Base-by-base conservation (phyloP, 805 yeast genomes). In the Yueomyces sp. region DNA sequence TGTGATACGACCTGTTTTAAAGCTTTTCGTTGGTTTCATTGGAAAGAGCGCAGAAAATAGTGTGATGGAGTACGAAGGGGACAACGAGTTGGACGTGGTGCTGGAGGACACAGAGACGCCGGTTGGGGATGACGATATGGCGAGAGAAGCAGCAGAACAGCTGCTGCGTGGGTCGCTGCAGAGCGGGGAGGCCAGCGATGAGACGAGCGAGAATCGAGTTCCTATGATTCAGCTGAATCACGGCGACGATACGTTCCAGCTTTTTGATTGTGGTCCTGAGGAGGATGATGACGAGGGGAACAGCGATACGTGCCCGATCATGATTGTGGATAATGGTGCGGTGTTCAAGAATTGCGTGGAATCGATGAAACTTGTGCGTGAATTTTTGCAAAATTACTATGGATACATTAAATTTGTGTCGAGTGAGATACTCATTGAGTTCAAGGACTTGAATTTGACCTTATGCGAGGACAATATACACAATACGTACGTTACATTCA, bases 381-480 rank as follows among this genome's bases (percentile, higher is more conserved):
- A 43, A 8, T 57, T 55, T 39, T 40, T 60, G 36, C 58, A 56
- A 36, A 44, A 39, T 4, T 50, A 41, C 26, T 53, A 51, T 37
- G 58, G 59, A 9, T 47, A 42, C 28, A 36, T 59, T 4, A 42
- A 46, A 6, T 55, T 60, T 39, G 45, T 53, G 7, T 50, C 54
- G 5, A 58, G 55, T 36, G 66, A 62, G 43, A 46, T 62, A 4
- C 6, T 51, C 8, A 36, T 62, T 4, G 51, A 47, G 3, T 45
- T 60, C 9, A 59, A 57, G 7, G 49, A 51, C n/a, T 47, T 62
- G 27, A 63, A 60, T 43, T 38, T 62, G n/a, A 48, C 47, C 2
- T 44, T 61, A 8, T 54, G 53, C 40, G 66, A 62, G 42, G 66
- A 62, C 43, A 62, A 62, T 43, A 44, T 52, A 8, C 61, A 59